Base-by-base conservation (phyloP, 345 rosid species). In the Clarkia xantiana region DNA sequence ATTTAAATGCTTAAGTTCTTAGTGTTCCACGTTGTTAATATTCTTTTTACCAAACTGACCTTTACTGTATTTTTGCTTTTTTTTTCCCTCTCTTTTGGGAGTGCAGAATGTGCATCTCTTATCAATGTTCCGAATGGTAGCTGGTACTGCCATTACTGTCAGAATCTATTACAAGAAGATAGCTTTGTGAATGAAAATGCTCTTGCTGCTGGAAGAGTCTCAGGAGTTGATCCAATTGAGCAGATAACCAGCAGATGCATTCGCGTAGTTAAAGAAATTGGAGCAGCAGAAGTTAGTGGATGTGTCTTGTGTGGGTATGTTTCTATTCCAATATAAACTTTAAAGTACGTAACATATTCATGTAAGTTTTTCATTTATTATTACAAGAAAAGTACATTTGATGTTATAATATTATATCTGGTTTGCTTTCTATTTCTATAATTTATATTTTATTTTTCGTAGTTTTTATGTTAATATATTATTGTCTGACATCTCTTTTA, bases 61-160 rank as follows among this genome's bases (percentile, higher is more conserved):
- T 10, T 14, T n/a, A 25, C 18, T 34, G 2, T 29, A 0, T 3
- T 29, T 29, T 29, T 29, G 36, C 36, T 29, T 7, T 29, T 58
- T 67, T 49, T 45, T 56, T 72, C 63, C 60, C 53, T 51, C 47
- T 60, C 17, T 44, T 38, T 40, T 18, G 2, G 25, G 19, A 66
- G 41, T 57, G 69, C 78, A 91, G 98, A 81, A 56, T 91, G 98
- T 54, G 82, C 77, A 39, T 75, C 78, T 62, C 74, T 84, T 41
- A 58, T 79, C 48, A 74, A 66, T 62, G 48, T 82, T 58, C 96
- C 98, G 38, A 78, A 62, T 39, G 94, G 96, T 54, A 74, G 72
- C 65, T 91, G 98, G 98, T 77, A 79, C 55, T 91, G 98, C 77
- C 71, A 78, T 56, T 82, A 75, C 71, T 91, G 98, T 63, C 68